Base-by-base conservation (phyloP, 1,284 basidiomycete genomes). In the Hortiboletus rubellus region DNA sequence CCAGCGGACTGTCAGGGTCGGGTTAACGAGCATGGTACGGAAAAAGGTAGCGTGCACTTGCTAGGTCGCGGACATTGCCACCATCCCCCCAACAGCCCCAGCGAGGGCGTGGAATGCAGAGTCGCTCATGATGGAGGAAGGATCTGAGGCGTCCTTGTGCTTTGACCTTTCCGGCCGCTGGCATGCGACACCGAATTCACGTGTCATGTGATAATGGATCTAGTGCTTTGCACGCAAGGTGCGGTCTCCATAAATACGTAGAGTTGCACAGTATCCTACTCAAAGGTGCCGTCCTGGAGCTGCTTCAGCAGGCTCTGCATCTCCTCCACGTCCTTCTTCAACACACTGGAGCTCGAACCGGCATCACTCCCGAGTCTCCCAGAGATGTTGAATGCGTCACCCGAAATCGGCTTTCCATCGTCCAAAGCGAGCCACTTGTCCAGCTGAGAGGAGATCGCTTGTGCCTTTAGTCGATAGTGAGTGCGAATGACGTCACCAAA, bases 41-140 rank as follows among this genome's bases (percentile, higher is more conserved):
- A 24, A 47, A 47, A 50, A 24, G 31, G 50, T 34, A 9, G 34
- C 17, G 42, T 5, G 30, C 24, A 77, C 89, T 76, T 68, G 91
- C 92, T 92, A 92, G 57, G 90, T 92, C 41, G 79, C 84, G 12
- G 84, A 81, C 93, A 97, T 96, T 34, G 94, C 91, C 46, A 92
- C 81, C 67, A 96, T 89, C 49, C 96, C 96, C 54, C 94, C 96
- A 6, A 88, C 84, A 33, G 94, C 93, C 45, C 96, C 96, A 24
- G 96, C 92, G 37, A 92, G 73, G 34, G 96, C 86, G 70, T 98
- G 95, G 48, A 98, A 91, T 36, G 87, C 79, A 52, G 93, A 94
- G 74, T 98, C 94, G 73, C 80, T 84, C 77, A 86, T 80, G 22
- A 63, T 56, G 50, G 30, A 40, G 1, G 42, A 8, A 14, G 17